Evolutionary conservation across 768 basidiomycete species (phyloP), one percentile per base, ranked within the genome.

Genomic region (Phallus indusiatus): DNA sequence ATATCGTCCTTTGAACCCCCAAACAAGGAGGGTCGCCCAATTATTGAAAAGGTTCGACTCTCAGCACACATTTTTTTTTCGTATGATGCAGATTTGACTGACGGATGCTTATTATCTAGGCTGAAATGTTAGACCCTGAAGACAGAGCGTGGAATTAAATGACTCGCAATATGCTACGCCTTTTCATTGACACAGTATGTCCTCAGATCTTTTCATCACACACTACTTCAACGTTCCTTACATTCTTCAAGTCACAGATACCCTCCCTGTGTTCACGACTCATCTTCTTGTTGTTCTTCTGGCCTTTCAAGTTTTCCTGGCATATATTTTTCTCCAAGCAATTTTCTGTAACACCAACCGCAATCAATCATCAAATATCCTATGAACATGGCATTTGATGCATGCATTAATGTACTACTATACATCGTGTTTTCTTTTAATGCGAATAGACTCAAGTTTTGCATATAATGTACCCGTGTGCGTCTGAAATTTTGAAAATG

Each of bases 81-180:
- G n/a, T n/a, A n/a, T n/a, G n/a, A n/a, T n/a, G n/a, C n/a, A n/a
- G n/a, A n/a, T n/a, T n/a, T n/a, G n/a, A n/a, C n/a, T n/a, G n/a
- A n/a, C n/a, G n/a, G n/a, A n/a, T n/a, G n/a, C n/a, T 10, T 5
- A 11, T 50, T 17, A 10, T 58, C 17, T 35, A 58, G 56, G 57
- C 57, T 20, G 57, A 59, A 47, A 59, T 59, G 57, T 20, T 59
- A 47, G 57, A 59, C 21, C 57, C 57, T 33, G 57, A 59, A 52
- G 57, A 59, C 34, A 35, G 50, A 34, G 47, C 57, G 6, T 59
- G 57, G 57, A 11, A 5, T 4, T 42, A n/a, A 42, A 3, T 42
- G 42, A 42, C n/a, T n/a, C n/a, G n/a, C n/a, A n/a, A 42, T 42
- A n/a, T 28, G 28, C 28, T 28, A 28, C 28, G 28, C 28, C 28